Conservation (phyloP, 108 stramenopile genomes). For the Skeletonema grethae region DNA sequence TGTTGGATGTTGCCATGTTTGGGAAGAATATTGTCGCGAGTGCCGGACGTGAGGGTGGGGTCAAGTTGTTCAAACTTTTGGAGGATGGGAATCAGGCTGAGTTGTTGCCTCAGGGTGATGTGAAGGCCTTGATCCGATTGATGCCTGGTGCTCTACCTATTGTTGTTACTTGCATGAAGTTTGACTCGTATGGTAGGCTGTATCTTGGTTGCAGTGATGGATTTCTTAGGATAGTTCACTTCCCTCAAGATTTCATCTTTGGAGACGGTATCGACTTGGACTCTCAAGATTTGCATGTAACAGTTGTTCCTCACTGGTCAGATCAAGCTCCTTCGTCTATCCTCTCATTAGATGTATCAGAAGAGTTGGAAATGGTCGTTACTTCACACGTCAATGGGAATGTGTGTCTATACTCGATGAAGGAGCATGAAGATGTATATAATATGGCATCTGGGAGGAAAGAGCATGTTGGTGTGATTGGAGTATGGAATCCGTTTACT, state of each 20-base stretch:
- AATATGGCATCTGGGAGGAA: conserved; percentile 1
- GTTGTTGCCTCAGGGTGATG: conserved; percentile 14
- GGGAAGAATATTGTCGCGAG: conserved; percentile 48
- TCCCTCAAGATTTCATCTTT: conserved; percentile 9
- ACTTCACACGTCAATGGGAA: conserved; percentile 38
- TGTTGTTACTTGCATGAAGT: conserved; percentile 52
- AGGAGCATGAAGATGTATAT: conserved; percentile 14
- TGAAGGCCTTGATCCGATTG: conserved; percentile 11
- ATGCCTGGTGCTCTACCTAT: conserved; percentile 20
- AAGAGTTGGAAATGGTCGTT: conserved; percentile 29
- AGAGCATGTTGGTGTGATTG: conserved; percentile 4
- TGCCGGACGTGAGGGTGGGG: conserved; percentile 67
- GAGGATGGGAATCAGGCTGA: conserved; percentile 3
- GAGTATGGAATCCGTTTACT: conserved; percentile 41
- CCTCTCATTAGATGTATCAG: conserved; percentile 41
- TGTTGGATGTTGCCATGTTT: conserved; percentile 51
- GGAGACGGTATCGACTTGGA: not conserved
- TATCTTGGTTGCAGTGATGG: conserved; percentile 60
- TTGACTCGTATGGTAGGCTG: conserved; percentile 51
- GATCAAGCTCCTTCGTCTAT: conserved; percentile 24
- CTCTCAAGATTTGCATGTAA: conserved; percentile 9
- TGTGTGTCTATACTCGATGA: conserved; percentile 30
- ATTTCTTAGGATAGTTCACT: conserved; percentile 31
- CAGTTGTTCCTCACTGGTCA: not conserved
- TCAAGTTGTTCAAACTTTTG: conserved; percentile 42